These are phyloP conservation scores for Hawksworthiomyces lignivorus DNA, from an alignment of 2,329 filamentous ascomycete genomes.

Conservation along the genomic window DNA sequence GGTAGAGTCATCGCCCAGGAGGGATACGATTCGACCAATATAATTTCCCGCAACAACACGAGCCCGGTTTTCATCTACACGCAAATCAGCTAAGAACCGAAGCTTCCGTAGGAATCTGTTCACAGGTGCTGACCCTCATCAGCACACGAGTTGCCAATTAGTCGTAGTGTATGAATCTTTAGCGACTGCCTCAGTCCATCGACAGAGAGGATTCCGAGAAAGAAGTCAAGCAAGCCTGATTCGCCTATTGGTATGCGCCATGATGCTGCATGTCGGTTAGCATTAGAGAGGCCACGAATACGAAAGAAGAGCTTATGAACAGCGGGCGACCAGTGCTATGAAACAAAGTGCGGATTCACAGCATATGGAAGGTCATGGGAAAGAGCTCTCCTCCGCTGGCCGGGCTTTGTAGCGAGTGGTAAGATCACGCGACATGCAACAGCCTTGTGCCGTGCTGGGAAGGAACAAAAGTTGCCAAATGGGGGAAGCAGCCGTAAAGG, in stretches of 20 bases:
- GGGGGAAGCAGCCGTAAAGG: too few relatives aligned
- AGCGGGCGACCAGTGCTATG: too few relatives aligned
- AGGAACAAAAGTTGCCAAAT: too few relatives aligned
- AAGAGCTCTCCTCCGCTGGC: too few relatives aligned
- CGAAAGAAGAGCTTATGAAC: too few relatives aligned
- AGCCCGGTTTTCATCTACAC: slow-evolving; percentile 49
- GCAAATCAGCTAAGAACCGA: slow-evolving; percentile 5
- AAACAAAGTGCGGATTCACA: too few relatives aligned
- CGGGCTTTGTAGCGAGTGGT: too few relatives aligned
- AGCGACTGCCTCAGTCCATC: slow-evolving; percentile 33
- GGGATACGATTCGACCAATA: slow-evolving; percentile 38
- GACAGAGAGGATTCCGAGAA: slow-evolving; percentile 37
- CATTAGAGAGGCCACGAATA: too few relatives aligned
- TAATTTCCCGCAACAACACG: slow-evolving; percentile 43
- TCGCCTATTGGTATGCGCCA: slow-evolving; percentile 52
- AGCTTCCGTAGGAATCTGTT: too few relatives aligned
- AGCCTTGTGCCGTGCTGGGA: too few relatives aligned
- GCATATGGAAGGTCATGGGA: too few relatives aligned
- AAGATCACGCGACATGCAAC: too few relatives aligned
- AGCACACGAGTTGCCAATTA: slow-evolving; percentile 56
- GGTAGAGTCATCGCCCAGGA: slow-evolving; percentile 40
- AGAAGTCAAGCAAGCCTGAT: slow-evolving; percentile 50
- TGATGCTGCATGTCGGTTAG: slow-evolving; percentile 30
- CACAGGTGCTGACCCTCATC: slow-evolving; percentile 39
- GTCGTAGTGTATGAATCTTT: slow-evolving; percentile 47